Evolutionary conservation across 2,329 filamentous ascomycete genomes (phyloP), one percentile per base, ranked within the genome.

Genomic region (Colletotrichum tropicicola): DNA sequence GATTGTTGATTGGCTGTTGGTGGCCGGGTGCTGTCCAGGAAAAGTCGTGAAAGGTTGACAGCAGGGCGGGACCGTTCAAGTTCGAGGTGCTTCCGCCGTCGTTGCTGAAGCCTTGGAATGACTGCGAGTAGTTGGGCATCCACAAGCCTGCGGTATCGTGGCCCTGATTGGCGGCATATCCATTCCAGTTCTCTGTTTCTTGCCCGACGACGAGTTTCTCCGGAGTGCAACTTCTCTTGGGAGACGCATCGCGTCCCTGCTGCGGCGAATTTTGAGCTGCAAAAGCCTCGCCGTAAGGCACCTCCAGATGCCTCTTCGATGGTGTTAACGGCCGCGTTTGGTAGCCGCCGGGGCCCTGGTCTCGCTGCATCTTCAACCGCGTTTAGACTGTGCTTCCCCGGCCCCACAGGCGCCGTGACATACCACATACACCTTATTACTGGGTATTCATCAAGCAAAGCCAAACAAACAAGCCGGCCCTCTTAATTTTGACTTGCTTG

Each of bases 51-150:
- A 2, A 35, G 15, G 1, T 15, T 35, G 30, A 15, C 1, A 35
- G 30, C 9, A 35, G 0, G 1, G 15, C 9, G 15, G n/a, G n/a
- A n/a, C n/a, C n/a, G n/a, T 2, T 1, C 15, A 15, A 2, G 1
- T 2, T 35, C 1, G 30, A 35, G 30, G 9, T 35, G 30, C 9
- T 15, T 35, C 30, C 30, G 15, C 9, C 9, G 30, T 35, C 30
- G 30, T 35, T 35, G 30, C 6, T 9, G 1, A 35, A 6, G 15
- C 30, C 15, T 35, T 35, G 30, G 1, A 15, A 10, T 35, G 30
- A 2, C 5, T 10, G 30, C 9, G 9, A 9, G 30, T 10, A 35
- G 3, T 8, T 1, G 1, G 9, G 9, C 15, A 4, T 9, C 30
- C 30, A 35, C 30, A 15, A 35, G 9, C 9, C 5, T 6, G 3